A percentile compares a stretch with the other conserved stretches of the same genome.
phyloP scores from a whole-genome alignment of 1,284 basidiomycete species.

The Lentinula novae-zelandiae region DNA sequence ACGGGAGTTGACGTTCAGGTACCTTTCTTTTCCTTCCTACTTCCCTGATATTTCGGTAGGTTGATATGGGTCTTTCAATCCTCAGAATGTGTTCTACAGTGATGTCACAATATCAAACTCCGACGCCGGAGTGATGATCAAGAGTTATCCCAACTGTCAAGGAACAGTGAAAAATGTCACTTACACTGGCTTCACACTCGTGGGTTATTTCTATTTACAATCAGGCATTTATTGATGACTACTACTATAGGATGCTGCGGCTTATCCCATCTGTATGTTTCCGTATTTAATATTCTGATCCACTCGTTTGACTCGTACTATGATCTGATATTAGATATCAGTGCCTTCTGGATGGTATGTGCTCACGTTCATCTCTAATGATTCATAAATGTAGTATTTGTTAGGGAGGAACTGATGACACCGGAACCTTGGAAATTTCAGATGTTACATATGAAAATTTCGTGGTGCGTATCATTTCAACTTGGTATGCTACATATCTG shows the following conservation, averaged over 20 bases:
- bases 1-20: constrained; percentile 7
- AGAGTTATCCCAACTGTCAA: constrained; percentile 20
- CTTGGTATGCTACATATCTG: background rate
- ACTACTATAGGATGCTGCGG: background rate
- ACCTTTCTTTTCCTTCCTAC: background rate
- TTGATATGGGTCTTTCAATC: background rate
- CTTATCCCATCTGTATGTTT: constrained; percentile 5
- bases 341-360: constrained; percentile 16
- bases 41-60: no score
- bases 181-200: constrained; percentile 12
- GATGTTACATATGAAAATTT: constrained; percentile 18
- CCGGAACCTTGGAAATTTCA: constrained; percentile 14
- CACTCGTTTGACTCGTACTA: no score
- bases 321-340: constrained; percentile 10
- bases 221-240: no score
- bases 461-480: background rate
- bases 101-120: constrained; percentile 20
- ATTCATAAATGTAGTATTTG: background rate
- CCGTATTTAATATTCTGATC: background rate
- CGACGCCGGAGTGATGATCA: constrained; percentile 20
- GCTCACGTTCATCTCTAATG: background rate
- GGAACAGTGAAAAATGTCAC: constrained; percentile 20
- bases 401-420: constrained; percentile 16
- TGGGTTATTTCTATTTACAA: background rate
- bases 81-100: constrained; percentile 19